These are phyloP conservation scores for Schizophyllum commune DNA, from an alignment of 1,284 basidiomycete species.

Conservation along the genomic window DNA sequence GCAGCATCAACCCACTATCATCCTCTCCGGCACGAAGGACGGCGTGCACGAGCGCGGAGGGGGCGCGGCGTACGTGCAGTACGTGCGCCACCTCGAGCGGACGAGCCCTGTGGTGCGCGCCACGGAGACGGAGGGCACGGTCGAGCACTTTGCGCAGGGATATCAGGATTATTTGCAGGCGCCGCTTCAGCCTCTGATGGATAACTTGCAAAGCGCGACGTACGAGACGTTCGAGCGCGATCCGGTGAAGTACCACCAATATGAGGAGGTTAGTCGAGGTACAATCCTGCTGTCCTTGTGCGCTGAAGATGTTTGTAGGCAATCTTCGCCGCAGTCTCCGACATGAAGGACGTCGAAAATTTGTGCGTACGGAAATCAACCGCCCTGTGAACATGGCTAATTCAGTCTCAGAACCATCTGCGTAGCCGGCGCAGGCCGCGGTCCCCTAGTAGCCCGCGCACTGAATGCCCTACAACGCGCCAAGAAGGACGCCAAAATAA, in stretches of 20 bases:
- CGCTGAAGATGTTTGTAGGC: constrained; percentile 39
- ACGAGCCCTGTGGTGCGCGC: constrained; percentile 59
- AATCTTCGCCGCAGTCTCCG: constrained; percentile 73
- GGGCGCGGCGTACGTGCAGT: constrained; percentile 85
- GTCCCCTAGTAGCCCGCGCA: constrained; percentile 86
- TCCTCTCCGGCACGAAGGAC: constrained; percentile 63
- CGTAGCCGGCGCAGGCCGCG: constrained; percentile 93
- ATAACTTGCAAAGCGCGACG: constrained; percentile 90
- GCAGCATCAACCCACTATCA: constrained; percentile 76
- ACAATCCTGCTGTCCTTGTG: constrained; percentile 1
- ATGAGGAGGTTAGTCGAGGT: constrained; percentile 69
- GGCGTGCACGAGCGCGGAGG: constrained; percentile 74
- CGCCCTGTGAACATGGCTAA: background rate
- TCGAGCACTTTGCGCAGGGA: constrained; percentile 85
- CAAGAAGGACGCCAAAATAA: constrained; percentile 59
- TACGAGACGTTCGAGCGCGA: constrained; percentile 98
- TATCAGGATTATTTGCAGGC: constrained; percentile 96
- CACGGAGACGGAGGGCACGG: constrained; percentile 54
- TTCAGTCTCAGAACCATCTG: constrained; percentile 59
- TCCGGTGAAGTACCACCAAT: constrained; percentile 92
- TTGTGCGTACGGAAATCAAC: constrained; percentile 38
- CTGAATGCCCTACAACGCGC: constrained; percentile 75
- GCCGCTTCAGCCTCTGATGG: constrained; percentile 94
- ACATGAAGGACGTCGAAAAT: constrained; percentile 50
- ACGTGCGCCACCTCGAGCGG: constrained; percentile 77